Evolutionary conservation across 495 filamentous ascomycete genomes (phyloP), one percentile per base, ranked within the genome.

Genomic region (Xylaria telfairii): DNA sequence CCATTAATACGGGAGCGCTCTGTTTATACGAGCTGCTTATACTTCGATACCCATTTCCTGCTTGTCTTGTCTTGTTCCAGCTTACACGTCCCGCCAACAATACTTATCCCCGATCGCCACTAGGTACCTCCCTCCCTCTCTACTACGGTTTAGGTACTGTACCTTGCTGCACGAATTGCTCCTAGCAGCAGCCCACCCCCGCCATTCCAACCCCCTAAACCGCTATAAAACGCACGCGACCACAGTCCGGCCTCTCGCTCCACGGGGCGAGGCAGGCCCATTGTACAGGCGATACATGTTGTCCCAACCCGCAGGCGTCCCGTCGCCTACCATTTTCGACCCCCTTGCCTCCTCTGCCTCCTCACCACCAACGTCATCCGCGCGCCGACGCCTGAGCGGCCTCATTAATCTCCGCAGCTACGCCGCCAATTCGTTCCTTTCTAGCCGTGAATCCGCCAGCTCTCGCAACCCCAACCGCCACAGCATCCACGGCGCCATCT

Each of bases 381-480:
- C 82, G 13, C 73, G 82, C 37, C 85, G 91, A 71, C 82, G 87
- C 28, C 84, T 94, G 71, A 86, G 92, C 34, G 90, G 91, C 41
- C 83, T 96, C 67, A 92, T 87, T 71, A 92, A 93, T 81, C 84
- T 96, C 65, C 88, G 91, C 69, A 90, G 84, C 80, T 91, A 92
- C 81, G 91, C 68, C 13, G 60, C 68, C 37, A 65, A 64, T 30
- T 65, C 60, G 19, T 32, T 70, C 39, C 61, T 70, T 37, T 65
- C 68, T 12, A 56, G 46, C 68, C 60, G 68, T n/a, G 57, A 70
- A 34, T 70, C 90, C 3, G 88, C 90, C 73, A 89, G 83, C 44
- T 49, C 69, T 53, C 69, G 69, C 13, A 59, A 67, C 19, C 69
- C 28, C 19, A 67, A 71, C 53, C 62, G 69, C 54, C 69, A 71